Base-by-base conservation (phyloP, 2,329 filamentous ascomycete species). In the Cryphonectria japonica region DNA sequence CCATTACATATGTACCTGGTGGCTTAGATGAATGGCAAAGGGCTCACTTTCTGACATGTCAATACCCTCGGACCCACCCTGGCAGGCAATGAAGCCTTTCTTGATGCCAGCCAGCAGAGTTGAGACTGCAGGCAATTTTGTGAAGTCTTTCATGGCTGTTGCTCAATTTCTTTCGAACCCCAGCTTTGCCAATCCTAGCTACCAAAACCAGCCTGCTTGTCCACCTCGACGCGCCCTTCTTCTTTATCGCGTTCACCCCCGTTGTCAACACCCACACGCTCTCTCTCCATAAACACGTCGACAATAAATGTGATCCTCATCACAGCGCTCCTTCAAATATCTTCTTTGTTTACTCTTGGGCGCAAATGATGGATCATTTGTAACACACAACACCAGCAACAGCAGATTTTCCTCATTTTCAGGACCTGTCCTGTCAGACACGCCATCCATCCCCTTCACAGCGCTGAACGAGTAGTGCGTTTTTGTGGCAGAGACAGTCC, bases 11-110 rank as follows among this genome's bases (percentile, higher is more conserved):
- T 43, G 61, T n/a, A 19, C 22, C 32, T 26, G 37, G 61, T 29
- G 61, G 37, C 19, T 46, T 16, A 29, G 26, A 43, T 7, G 9
- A 7, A 26, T 39, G 61, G 14, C 9, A 26, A 16, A 32, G 34
- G 22, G 59, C 3, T 41, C 19, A 16, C 41, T 64, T 43, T 43
- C 22, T 11, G n/a, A 22, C 37, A 46, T 37, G 61, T 39, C 39
- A 43, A 39, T n/a, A 29, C 32, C 13, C n/a, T 64, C 37, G 26
- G 39, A 64, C 39, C 61, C 34, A 64, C 37, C 26, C 61, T 64
- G 61, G 61, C 61, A 64, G 61, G 39, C 39, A 41, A 9, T 64
- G 39, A 46, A 26, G 8, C 41, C 9, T 14, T 37, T 14, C 43
- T 57, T 46, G 67, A 41, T 41, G 43, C 32, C 29, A 39, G 19